These are phyloP conservation scores for Macadamia tetraphylla DNA, from an alignment of 164 flowering plant species.

Conservation along the genomic window DNA sequence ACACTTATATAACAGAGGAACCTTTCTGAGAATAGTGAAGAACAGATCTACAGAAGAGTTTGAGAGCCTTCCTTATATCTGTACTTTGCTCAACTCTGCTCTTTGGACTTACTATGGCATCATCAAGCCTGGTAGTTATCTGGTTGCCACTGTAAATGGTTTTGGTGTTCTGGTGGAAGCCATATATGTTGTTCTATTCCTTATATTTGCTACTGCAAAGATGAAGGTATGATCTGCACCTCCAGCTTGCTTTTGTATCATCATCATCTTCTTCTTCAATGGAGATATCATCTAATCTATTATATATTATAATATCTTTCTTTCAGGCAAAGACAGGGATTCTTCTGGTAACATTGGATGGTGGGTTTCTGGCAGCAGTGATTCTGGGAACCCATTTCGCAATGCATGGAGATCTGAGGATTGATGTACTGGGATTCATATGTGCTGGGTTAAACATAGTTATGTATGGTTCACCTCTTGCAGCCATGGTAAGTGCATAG, in stretches of 20 bases:
- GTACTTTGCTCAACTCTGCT: conserved; percentile 34
- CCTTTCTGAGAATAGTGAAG: conserved; percentile 43
- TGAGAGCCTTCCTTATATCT: conserved; percentile 53
- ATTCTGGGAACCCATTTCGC: conserved; percentile 20
- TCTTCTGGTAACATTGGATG: conserved; percentile 24
- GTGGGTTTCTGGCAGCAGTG: conserved; percentile 26
- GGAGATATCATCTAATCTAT: no score
- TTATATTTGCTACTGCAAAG: conserved; percentile 35
- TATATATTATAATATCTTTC: neutral
- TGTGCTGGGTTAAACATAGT: conserved; percentile 33
- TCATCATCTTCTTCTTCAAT: neutral
- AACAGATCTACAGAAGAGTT: conserved; percentile 45
- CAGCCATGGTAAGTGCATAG: conserved; percentile 37
- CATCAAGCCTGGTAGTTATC: conserved; percentile 33
- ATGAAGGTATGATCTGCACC: conserved; percentile 25
- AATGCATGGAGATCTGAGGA: conserved; percentile 25
- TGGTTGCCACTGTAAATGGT: conserved; percentile 56
- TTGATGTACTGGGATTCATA: conserved; percentile 29
- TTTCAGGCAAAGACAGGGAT: conserved; percentile 30
- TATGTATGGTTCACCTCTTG: conserved; percentile 52
- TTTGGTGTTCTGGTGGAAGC: conserved; percentile 40
- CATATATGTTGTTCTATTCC: conserved; percentile 38
- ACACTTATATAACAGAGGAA: conserved; percentile 19
- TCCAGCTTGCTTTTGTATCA: no score
- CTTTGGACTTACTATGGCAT: conserved; percentile 57